Evolutionary conservation across 495 filamentous ascomycete genomes (phyloP).

Genomic region (Bathelium albidoporum): DNA sequence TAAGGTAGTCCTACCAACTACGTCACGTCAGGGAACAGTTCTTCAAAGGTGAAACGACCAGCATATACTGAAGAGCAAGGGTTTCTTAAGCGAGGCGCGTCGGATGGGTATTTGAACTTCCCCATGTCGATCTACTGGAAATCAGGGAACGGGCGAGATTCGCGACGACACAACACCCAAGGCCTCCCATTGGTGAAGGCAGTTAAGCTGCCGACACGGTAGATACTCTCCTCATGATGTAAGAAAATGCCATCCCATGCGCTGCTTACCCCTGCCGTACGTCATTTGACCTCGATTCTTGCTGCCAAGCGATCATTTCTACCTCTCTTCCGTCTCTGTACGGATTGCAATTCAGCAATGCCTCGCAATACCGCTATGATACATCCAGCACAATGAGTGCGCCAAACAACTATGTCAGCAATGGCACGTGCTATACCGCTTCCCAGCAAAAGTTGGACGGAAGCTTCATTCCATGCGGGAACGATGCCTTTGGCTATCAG

Average conservation of each 20-base stretch:
- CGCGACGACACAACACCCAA: not conserved
- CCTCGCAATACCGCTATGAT: conserved; percentile 1
- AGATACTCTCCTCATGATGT: not conserved
- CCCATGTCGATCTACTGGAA: conserved; percentile 2
- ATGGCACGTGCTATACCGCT: conserved; percentile 5
- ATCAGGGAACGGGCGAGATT: not conserved
- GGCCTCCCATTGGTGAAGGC: not conserved
- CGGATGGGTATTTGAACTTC: conserved; percentile 3
- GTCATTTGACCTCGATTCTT: conserved; percentile 2
- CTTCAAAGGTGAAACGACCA: not conserved
- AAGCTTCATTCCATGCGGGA: conserved; percentile 2
- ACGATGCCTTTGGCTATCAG: conserved; percentile 3
- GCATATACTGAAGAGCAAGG: conserved; percentile 1
- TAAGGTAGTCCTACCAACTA: too few species aligned
- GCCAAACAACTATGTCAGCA: conserved; percentile 2
- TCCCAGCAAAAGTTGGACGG: conserved; percentile 2
- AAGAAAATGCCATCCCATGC: not conserved
- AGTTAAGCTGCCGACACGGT: not conserved
- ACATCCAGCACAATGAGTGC: not conserved
- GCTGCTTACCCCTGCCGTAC: conserved; percentile 1
- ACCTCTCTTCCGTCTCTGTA: not conserved
- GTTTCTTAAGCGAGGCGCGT: not conserved
- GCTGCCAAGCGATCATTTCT: conserved; percentile 1
- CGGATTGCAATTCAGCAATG: not conserved
- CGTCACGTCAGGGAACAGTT: not conserved